Conservation (phyloP, 2,329 filamentous ascomycete species). For the Fusarium nygamai region DNA sequence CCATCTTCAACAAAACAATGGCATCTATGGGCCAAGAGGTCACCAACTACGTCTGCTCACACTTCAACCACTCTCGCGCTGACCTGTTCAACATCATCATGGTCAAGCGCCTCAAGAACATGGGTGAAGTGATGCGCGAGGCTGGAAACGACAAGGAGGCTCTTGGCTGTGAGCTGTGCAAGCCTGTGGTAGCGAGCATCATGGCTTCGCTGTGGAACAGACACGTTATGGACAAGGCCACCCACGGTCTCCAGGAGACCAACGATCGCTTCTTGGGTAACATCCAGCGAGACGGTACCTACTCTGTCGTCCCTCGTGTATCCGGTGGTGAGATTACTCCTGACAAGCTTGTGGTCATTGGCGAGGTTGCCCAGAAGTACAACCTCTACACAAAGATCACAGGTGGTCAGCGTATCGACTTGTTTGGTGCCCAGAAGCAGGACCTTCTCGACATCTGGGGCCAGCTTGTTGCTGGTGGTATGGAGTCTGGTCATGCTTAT, state of each 20-base stretch:
- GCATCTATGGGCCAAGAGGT: conserved; percentile 85
- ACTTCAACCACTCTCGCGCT: conserved; percentile 84
- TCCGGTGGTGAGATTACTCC: conserved; percentile 88
- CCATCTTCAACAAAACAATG: conserved; percentile 92
- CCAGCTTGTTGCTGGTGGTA: conserved; percentile 80
- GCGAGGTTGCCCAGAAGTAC: conserved; percentile 85
- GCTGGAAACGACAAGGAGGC: conserved; percentile 77
- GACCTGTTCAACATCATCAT: conserved; percentile 92
- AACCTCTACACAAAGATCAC: conserved; percentile 91
- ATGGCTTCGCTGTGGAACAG: conserved; percentile 85
- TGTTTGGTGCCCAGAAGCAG: conserved; percentile 91
- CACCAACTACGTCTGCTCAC: conserved; percentile 84
- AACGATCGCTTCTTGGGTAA: conserved; percentile 91
- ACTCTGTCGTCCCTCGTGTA: conserved; percentile 86
- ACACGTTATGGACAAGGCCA: conserved; percentile 77
- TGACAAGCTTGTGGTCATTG: conserved; percentile 84
- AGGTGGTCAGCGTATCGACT: conserved; percentile 88
- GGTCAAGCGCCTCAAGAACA: conserved; percentile 78
- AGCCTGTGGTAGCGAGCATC: conserved; percentile 83
- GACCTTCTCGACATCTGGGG: conserved; percentile 86
- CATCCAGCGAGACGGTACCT: conserved; percentile 91
- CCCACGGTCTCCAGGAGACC: conserved; percentile 85
- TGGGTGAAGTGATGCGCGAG: conserved; percentile 80
- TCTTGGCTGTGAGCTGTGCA: conserved; percentile 88
- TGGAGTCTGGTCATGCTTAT: conserved; percentile 92